These are phyloP conservation scores for Globomyces sp. DNA, from an alignment of 371 early-diverging fungal species.

Conservation along the genomic window DNA sequence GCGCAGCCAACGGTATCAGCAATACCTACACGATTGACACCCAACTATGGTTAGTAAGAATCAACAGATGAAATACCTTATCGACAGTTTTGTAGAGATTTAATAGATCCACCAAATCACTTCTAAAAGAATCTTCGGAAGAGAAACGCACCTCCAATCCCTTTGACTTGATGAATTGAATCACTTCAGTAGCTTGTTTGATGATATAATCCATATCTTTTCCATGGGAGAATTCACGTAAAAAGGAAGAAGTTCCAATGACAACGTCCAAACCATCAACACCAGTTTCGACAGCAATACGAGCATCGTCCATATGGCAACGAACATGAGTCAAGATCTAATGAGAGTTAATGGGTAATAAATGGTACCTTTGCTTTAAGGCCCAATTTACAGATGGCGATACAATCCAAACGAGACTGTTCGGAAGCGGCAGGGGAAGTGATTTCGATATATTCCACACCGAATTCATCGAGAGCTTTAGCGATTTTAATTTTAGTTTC, in stretches of 20 bases:
- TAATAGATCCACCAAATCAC: slow-evolving; percentile 91
- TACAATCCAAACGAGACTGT: slow-evolving; percentile 88
- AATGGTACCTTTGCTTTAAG: slow-evolving; percentile 76
- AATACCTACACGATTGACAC: slow-evolving; percentile 96
- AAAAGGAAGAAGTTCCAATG: slow-evolving; percentile 91
- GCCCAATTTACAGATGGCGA: slow-evolving; percentile 83
- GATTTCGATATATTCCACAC: slow-evolving; percentile 95
- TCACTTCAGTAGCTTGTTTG: slow-evolving; percentile 90
- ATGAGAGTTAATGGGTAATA: slow-evolving; percentile 16
- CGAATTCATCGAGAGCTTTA: slow-evolving; percentile 91
- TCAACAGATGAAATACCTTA: slow-evolving; percentile 49
- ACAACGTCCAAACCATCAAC: slow-evolving; percentile 96
- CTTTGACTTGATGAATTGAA: slow-evolving; percentile 88
- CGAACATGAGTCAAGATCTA: slow-evolving; percentile 89
- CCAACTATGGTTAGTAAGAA: slow-evolving; percentile 49
- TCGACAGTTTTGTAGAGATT: slow-evolving; percentile 92
- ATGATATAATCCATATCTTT: slow-evolving; percentile 96
- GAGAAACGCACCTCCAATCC: slow-evolving; percentile 96
- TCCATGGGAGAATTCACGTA: slow-evolving; percentile 95
- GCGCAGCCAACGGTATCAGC: slow-evolving; percentile 98
- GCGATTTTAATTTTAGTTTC: slow-evolving; percentile 96
- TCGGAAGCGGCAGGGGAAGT: slow-evolving; percentile 96
- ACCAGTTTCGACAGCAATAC: slow-evolving; percentile 89
- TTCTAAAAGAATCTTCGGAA: slow-evolving; percentile 95
- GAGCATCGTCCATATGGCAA: slow-evolving; percentile 97